A percentile compares a stretch with the other conserved stretches of the same genome.
Evolutionary conservation across 2,329 filamentous ascomycete genomes (phyloP).

Genomic region (Trichoderma koningii): DNA sequence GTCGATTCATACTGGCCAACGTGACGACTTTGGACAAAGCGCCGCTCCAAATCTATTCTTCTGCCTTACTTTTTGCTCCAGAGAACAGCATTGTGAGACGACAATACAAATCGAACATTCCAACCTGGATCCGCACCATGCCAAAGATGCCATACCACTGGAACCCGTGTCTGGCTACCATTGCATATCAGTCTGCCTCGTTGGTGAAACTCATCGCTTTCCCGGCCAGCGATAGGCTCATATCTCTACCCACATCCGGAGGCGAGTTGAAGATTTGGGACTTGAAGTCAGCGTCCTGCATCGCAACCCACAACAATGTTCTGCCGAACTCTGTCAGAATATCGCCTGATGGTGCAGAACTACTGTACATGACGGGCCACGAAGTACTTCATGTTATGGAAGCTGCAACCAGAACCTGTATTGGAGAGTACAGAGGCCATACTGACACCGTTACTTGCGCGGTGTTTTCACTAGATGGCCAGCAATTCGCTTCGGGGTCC

Average conservation of each 20-base stretch:
- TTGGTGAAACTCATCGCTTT: rapidly evolving
- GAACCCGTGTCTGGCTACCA: conserved; percentile 11
- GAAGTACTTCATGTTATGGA: not conserved
- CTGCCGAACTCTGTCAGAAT: not conserved
- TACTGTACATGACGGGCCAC: not conserved
- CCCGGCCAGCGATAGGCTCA: not conserved
- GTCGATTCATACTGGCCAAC: conserved; percentile 28
- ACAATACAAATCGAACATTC: conserved; percentile 27
- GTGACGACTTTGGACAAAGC: conserved; percentile 19
- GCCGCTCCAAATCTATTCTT: conserved; percentile 37
- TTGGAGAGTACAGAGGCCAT: not conserved
- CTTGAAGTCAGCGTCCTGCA: not conserved
- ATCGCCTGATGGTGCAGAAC: not conserved
- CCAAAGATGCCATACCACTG: not conserved
- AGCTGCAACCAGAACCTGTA: not conserved
- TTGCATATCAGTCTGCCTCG: rapidly evolving
- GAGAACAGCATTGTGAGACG: conserved; percentile 29
- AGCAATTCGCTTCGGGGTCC: not conserved
- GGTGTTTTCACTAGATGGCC: not conserved
- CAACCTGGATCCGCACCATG: conserved; percentile 28
- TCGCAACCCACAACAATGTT: not conserved
- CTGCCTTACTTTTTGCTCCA: conserved; percentile 34
- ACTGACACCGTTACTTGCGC: not conserved
- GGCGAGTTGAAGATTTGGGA: not conserved
- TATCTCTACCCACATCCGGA: not conserved